phyloP scores from a whole-genome alignment of 1,284 basidiomycete species.

The Quambalaria eucalypti region DNA sequence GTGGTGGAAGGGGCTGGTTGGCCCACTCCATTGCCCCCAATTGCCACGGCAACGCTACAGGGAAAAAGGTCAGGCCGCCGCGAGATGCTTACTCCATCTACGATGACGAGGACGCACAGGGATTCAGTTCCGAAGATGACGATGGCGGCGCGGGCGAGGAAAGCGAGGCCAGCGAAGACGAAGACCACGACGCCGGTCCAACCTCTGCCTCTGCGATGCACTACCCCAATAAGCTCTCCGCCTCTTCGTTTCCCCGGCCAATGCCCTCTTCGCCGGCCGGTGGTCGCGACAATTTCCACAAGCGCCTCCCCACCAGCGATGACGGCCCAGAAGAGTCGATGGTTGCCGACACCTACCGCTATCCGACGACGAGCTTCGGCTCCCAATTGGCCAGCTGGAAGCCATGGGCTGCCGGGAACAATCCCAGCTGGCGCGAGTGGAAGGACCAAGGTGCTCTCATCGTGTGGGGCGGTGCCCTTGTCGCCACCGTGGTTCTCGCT shows the following conservation, averaged over 20 bases:
- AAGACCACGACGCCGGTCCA: background rate
- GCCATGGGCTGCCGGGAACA: slow-evolving; percentile 9
- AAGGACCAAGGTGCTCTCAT: slow-evolving; percentile 32
- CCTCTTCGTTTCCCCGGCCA: background rate
- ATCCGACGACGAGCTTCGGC: slow-evolving; percentile 4
- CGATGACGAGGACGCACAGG: slow-evolving; percentile 4
- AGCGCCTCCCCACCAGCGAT: background rate
- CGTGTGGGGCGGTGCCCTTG: slow-evolving; percentile 16
- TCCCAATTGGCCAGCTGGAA: slow-evolving; percentile 6
- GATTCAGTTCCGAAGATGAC: slow-evolving; percentile 2
- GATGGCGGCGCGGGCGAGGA: background rate
- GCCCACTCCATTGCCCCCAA: slow-evolving; percentile 6
- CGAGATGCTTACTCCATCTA: slow-evolving; percentile 5
- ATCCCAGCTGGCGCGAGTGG: slow-evolving; percentile 11
- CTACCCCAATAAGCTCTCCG: background rate
- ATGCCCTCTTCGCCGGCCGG: background rate
- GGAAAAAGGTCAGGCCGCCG: background rate
- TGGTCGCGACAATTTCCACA: background rate
- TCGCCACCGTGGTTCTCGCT: slow-evolving; percentile 19
- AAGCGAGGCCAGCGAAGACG: background rate
- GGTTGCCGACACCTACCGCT: slow-evolving; percentile 4
- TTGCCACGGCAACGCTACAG: no score
- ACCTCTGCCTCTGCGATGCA: background rate
- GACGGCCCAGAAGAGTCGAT: background rate
- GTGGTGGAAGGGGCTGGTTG: slow-evolving; percentile 5